Evolutionary conservation across 768 basidiomycete species (phyloP), one percentile per base, ranked within the genome.

Genomic region (Suillus sp.): DNA sequence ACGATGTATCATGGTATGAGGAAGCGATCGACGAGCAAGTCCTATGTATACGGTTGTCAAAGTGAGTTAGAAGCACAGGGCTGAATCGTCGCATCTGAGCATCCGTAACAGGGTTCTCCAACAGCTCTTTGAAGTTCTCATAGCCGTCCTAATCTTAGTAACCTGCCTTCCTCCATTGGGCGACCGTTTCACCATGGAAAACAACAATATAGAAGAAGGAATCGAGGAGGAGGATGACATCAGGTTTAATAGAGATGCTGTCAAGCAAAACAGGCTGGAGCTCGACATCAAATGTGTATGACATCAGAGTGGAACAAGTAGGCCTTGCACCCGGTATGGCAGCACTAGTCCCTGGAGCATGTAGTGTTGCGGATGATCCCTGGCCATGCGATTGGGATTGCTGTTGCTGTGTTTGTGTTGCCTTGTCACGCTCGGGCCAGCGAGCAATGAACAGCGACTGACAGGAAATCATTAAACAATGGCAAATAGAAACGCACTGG

Each of bases 171-270:
- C 96, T 86, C 97, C 97, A 99, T 74, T 95, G 91, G 0, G 97
- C 96, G 55, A 99, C 85, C 22, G 94, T 92, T 75, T 96, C 94
- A 27, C 97, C 96, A 73, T 99, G 96, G 90, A 97, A 76, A 99
- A 98, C 99, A 70, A 99, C 90, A 68, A 99, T 97, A 74, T 99
- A 96, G 94, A 99, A 99, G 86, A 96, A 99, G 2, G 96, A 98
- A 72, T 99, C 96, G 61, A 99, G 89, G 13, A 99, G 86, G 35
- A 99, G 88, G 71, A 99, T 89, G 65, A 96, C 93, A 71, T 99
- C 96, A 48, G 92, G 93, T 76, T 96, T 95, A 79, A 99, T 97
- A 53, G 96, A 98, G 51, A 99, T 89, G 59, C 93, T 96, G 79
- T 99, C 96, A 34, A 99, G 88, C n/a, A 99, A 82, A 35, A 99